A percentile compares a stretch with the other conserved stretches of the same genome.
These are phyloP conservation scores for Melaleuca alternifolia DNA, from an alignment of 345 rosid species.

Conservation along the genomic window DNA sequence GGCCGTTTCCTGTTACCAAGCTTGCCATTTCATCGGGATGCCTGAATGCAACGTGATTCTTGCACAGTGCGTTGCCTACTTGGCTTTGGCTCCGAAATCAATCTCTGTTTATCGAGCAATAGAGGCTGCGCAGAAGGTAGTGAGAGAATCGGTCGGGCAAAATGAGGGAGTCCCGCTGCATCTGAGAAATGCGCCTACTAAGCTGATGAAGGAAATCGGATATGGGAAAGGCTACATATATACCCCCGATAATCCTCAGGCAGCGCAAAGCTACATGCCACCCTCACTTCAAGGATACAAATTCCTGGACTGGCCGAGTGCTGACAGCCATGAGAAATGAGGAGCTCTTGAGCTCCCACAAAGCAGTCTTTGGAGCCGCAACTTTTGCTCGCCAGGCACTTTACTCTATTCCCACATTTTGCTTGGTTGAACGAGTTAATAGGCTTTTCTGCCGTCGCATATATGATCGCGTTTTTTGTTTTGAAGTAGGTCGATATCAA, in stretches of 20 bases:
- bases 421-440: not conserved
- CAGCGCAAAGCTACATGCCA: conserved; percentile 54
- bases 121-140: conserved; percentile 53
- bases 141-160: conserved; percentile 64
- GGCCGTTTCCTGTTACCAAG: conserved; percentile 84
- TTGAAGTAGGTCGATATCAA: not conserved
- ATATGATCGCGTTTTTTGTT: not conserved
- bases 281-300: conserved; percentile 53
- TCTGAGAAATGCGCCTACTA: conserved; percentile 77
- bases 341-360: not conserved
- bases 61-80: conserved; percentile 69
- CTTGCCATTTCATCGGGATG: conserved; percentile 82
- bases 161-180: conserved; percentile 84
- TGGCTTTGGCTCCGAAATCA: conserved; percentile 78
- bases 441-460: not conserved
- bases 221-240: conserved; percentile 74
- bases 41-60: conserved; percentile 78
- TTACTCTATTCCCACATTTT: not conserved
- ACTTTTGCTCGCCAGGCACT: not conserved
- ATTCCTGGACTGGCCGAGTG: conserved; percentile 63
- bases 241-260: conserved; percentile 54
- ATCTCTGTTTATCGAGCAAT: conserved; percentile 59
- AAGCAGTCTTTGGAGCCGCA: not conserved
- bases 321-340: conserved; percentile 1
- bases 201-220: conserved; percentile 69